Evolutionary conservation across 345 rosid genomes (phyloP).

Genomic region (Hibiscus trionum): DNA sequence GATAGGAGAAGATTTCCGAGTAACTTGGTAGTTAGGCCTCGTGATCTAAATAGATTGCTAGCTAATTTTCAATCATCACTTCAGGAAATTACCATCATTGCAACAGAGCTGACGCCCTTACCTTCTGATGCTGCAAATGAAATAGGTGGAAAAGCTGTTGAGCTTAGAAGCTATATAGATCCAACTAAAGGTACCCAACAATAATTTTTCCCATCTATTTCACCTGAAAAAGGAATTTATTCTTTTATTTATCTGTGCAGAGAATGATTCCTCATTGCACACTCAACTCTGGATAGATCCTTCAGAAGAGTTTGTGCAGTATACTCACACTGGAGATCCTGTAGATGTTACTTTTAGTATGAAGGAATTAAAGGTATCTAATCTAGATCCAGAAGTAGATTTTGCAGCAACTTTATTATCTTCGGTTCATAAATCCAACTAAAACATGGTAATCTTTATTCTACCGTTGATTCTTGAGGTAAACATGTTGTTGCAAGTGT

Average conservation of each 20-base stretch:
- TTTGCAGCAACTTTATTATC: not conserved
- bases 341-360: slow-evolving; percentile 85
- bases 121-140: slow-evolving; percentile 73
- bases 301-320: slow-evolving; percentile 78
- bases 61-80: slow-evolving; percentile 92
- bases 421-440: not conserved
- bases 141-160: slow-evolving; percentile 91
- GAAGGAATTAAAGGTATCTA: slow-evolving; percentile 70
- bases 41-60: slow-evolving; percentile 75
- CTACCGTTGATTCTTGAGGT: not conserved
- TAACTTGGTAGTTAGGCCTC: slow-evolving; percentile 72
- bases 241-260: slow-evolving; percentile 32
- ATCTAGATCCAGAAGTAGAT: not conserved
- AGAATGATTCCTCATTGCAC: slow-evolving; percentile 67
- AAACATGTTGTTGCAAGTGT: not conserved
- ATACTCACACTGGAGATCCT: slow-evolving; percentile 72
- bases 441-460: not conserved
- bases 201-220: slow-evolving; percentile 6
- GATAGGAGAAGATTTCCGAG: slow-evolving; percentile 70
- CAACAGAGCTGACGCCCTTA: slow-evolving; percentile 55
- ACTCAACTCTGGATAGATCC: slow-evolving; percentile 98
- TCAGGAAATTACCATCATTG: slow-evolving; percentile 85
- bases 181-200: slow-evolving; percentile 59
- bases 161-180: slow-evolving; percentile 83
- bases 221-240: slow-evolving; percentile 12